Evolutionary conservation across 805 yeast genomes (phyloP).

Genomic region (Lipomyces sp.): DNA sequence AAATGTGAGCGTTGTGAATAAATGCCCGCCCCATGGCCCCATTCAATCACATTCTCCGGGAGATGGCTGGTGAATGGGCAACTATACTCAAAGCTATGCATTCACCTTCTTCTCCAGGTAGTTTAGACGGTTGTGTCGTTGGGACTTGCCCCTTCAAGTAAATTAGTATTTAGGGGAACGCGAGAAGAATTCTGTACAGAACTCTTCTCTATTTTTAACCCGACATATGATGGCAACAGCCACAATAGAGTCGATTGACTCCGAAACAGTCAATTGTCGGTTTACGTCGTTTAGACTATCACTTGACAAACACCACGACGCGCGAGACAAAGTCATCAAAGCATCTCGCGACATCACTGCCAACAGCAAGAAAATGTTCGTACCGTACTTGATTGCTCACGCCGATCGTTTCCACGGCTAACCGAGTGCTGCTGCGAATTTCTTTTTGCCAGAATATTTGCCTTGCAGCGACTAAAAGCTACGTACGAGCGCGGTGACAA

Average conservation of each 20-base stretch:
- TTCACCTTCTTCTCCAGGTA: too few species aligned
- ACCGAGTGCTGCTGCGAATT: neutral
- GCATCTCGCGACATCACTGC: slow-evolving; percentile 42
- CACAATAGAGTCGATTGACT: neutral
- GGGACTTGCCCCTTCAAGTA: too few species aligned
- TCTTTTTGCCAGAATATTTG: slow-evolving; percentile 28
- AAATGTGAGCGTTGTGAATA: too few species aligned
- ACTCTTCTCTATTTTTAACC: too few species aligned
- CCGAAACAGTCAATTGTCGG: neutral
- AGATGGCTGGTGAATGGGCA: too few species aligned
- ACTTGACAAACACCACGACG: slow-evolving; percentile 37
- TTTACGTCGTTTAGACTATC: slow-evolving; percentile 4
- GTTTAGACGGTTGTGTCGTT: too few species aligned
- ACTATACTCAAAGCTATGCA: too few species aligned
- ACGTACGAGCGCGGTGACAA: neutral
- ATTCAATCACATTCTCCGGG: too few species aligned
- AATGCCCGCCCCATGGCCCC: too few species aligned
- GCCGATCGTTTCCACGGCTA: neutral
- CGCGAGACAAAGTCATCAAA: slow-evolving; percentile 40
- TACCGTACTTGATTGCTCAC: slow-evolving; percentile 4
- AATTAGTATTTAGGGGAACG: too few species aligned
- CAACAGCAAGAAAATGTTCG: slow-evolving; percentile 40
- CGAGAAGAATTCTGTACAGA: too few species aligned
- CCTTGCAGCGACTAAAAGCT: slow-evolving; percentile 29
- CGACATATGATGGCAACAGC: neutral